phyloP scores from a whole-genome alignment of 208 protist species.

The Wallacemonas sp. region DNA sequence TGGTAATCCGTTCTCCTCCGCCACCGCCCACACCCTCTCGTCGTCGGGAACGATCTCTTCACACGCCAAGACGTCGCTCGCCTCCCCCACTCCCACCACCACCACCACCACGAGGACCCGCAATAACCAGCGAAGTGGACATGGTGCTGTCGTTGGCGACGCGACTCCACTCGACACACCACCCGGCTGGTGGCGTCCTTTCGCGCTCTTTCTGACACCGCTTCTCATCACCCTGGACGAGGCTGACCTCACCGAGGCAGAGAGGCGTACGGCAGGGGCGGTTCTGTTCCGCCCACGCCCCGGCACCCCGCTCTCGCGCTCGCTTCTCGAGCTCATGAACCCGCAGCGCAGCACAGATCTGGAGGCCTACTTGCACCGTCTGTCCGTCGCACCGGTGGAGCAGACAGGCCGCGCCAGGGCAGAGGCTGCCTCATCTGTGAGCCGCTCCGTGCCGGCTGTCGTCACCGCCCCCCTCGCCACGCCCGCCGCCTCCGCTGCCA shows the following conservation, averaged over 20 bases:
- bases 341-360: constrained; percentile 45
- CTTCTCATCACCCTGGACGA: constrained; percentile 54
- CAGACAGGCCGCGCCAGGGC: too few relatives aligned
- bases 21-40: background rate
- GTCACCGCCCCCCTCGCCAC: background rate
- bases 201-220: constrained; percentile 70
- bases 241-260: constrained; percentile 33
- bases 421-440: too few relatives aligned
- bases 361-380: constrained; percentile 57
- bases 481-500: constrained; percentile 17
- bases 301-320: constrained; percentile 38
- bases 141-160: too few relatives aligned
- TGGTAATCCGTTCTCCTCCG: constrained; percentile 58
- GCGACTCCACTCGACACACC: too few relatives aligned
- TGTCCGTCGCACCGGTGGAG: background rate
- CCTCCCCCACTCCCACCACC: background rate
- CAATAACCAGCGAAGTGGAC: background rate
- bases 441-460: too few relatives aligned
- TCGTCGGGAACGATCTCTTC: too few relatives aligned
- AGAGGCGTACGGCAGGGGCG: constrained; percentile 40
- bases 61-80: too few relatives aligned
- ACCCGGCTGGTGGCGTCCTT: constrained; percentile 58
- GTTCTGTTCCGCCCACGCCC: constrained; percentile 61
- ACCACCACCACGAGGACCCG: background rate
- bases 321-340: constrained; percentile 65